Base-by-base conservation (phyloP, 192 early-diverging fungal species). In the Rhizophagus prolifer region DNA sequence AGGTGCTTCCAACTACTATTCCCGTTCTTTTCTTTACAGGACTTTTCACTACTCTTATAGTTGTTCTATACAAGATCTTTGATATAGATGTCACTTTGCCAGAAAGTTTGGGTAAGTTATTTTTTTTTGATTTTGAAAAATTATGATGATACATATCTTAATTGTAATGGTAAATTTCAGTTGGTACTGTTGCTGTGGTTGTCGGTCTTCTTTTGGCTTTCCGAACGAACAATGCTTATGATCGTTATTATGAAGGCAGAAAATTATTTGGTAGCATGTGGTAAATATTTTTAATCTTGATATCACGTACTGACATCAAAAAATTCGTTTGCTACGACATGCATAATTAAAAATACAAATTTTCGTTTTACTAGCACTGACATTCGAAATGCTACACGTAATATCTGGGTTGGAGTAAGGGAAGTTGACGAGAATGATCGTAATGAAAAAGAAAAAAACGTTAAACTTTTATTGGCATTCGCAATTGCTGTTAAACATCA, bases 191-290 rank as follows among this genome's bases (percentile, higher is more conserved):
- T 54, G 84, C 84, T 67, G 87, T 90, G 34, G 89, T 90, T 10
- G 81, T 90, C n/a, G 88, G 86, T 81, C 79, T 96, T 78, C 83
- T 96, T 21, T 84, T 96, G 34, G 93, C 91, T 58, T 96, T 96
- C 81, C 88, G 95, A 77, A 93, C 91, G 74, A 95, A 94, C 84
- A 90, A 91, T 14, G 90, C 91, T 19, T 90, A 91, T 77, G 88
- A 85, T 19, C 80, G 92, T 23, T 94, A 90, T 82, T 93, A 88
- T 85, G 95, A 95, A 82, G 95, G 93, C 23, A 87, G 95, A 64
- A 87, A 90, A 63, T 77, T 90, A 21, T 96, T 92, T 91, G 84
- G 82, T 25, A 81, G 79, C 9, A 76, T 93, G 64, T 80, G 75
- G 58, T 76, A 71, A 19, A 50, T 79, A 58, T 41, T 78, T 91